Conservation (phyloP, 805 yeast species). For the Lipomyces mesembrius region DNA sequence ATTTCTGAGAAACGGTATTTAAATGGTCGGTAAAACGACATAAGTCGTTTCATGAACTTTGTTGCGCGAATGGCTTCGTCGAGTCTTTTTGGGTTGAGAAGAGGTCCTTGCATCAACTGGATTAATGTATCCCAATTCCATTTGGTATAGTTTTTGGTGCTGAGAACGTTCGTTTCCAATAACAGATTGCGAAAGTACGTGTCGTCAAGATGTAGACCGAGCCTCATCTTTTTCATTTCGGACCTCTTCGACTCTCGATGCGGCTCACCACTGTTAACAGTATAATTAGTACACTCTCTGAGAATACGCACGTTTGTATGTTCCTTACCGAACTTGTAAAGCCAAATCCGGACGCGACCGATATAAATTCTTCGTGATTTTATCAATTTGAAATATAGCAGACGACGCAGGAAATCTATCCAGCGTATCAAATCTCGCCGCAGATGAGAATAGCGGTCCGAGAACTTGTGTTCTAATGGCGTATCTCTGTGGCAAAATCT, state of each 20-base stretch:
- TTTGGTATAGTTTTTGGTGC: slow-evolving; percentile 74
- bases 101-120: slow-evolving; percentile 80
- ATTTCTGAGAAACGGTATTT: slow-evolving; percentile 74
- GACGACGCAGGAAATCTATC: slow-evolving; percentile 45
- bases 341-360: slow-evolving; percentile 24
- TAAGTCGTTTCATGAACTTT: slow-evolving; percentile 79
- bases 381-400: slow-evolving; percentile 57
- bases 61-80: slow-evolving; percentile 80
- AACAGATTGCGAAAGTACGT: slow-evolving; percentile 67
- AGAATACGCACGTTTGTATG: not conserved
- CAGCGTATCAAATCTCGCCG: slow-evolving; percentile 35
- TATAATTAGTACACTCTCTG: not conserved
- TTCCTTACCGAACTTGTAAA: slow-evolving; percentile 12
- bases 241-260: slow-evolving; percentile 20
- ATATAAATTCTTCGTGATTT: slow-evolving; percentile 42
- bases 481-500: slow-evolving; percentile 58
- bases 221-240: slow-evolving; percentile 41
- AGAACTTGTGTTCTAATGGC: slow-evolving; percentile 40
- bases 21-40: slow-evolving; percentile 90
- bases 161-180: slow-evolving; percentile 68
- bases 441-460: slow-evolving; percentile 40
- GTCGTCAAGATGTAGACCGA: slow-evolving; percentile 61
- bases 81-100: slow-evolving; percentile 69
- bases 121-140: slow-evolving; percentile 88
- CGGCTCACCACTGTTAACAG: slow-evolving; percentile 3